Evolutionary conservation across 352 stramenopile species (phyloP).

Genomic region (Blastocystis sp.): DNA sequence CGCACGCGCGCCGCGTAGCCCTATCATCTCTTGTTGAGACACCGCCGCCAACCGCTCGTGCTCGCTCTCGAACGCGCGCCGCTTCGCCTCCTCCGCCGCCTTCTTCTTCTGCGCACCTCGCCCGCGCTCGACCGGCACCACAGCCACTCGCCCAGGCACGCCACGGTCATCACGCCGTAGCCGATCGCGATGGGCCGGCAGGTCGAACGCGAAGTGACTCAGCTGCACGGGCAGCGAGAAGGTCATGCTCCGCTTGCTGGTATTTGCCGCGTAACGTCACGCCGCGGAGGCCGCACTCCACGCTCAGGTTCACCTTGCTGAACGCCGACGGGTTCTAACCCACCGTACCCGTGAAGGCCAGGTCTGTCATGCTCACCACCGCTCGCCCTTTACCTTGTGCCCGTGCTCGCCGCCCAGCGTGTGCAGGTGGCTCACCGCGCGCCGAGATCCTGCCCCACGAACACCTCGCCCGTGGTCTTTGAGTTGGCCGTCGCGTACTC

Average conservation of each 20-base stretch:
- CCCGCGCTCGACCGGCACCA: neutral
- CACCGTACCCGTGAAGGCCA: neutral
- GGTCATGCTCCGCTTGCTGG: conserved; percentile 29
- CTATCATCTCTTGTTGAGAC: conserved; percentile 47
- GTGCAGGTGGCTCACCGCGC: neutral
- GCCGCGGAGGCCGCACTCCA: neutral
- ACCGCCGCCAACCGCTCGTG: conserved; percentile 40
- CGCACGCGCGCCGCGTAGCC: neutral
- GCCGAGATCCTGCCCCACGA: conserved; percentile 31
- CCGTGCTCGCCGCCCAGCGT: neutral
- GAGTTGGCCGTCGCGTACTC: neutral
- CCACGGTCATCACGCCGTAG: neutral
- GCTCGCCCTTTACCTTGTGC: neutral
- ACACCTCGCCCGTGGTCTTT: neutral
- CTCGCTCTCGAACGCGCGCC: neutral
- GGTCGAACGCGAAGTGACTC: neutral
- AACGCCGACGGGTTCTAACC: conserved; percentile 2
- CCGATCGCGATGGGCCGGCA: neutral
- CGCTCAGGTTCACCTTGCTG: conserved; percentile 5
- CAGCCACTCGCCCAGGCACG: neutral
- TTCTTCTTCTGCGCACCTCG: neutral
- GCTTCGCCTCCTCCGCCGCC: neutral
- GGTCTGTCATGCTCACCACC: neutral
- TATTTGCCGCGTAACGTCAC: conserved; percentile 17
- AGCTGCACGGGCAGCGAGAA: conserved; percentile 16